A percentile compares a stretch with the other conserved stretches of the same genome.
Conservation (phyloP, 495 filamentous ascomycete genomes). For the Xylaria flabelliformis region DNA sequence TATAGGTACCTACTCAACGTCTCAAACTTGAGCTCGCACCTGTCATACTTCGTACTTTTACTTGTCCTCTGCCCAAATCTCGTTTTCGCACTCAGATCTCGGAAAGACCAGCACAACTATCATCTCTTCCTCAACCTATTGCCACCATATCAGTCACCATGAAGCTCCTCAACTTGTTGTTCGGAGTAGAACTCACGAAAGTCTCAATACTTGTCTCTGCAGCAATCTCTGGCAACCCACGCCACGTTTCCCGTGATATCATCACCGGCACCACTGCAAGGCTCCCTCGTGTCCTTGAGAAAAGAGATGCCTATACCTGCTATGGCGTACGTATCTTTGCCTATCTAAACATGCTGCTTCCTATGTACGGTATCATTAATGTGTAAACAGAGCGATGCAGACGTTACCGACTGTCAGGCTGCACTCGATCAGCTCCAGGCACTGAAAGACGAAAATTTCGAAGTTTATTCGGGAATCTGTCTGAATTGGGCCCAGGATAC, state of each 20-base stretch:
- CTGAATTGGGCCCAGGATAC: slow-evolving; percentile 37
- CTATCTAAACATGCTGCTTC: slow-evolving; percentile 12
- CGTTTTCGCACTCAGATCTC: neutral
- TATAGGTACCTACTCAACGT: neutral
- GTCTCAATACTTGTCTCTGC: neutral
- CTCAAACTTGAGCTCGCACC: neutral
- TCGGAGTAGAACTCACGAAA: slow-evolving; percentile 12
- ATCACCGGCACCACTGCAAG: neutral
- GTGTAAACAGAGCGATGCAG: slow-evolving; percentile 8
- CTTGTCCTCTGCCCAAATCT: slow-evolving; percentile 1
- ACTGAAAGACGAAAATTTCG: slow-evolving; percentile 31
- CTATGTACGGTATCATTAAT: neutral
- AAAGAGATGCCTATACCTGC: slow-evolving; percentile 40
- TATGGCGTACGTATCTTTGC: slow-evolving; percentile 38
- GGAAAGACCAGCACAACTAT: neutral
- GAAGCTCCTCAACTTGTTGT: slow-evolving; percentile 21
- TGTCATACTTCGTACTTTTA: slow-evolving; percentile 8
- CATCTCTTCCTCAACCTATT: too few relatives aligned
- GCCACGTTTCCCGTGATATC: neutral
- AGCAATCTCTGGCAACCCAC: neutral
- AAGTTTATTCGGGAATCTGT: slow-evolving; percentile 37
- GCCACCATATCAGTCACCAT: slow-evolving; percentile 18
- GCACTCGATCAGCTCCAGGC: slow-evolving; percentile 34
- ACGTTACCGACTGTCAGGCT: slow-evolving; percentile 34
- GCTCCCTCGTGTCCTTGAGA: slow-evolving; percentile 26